These are phyloP conservation scores for Calocera viscosa DNA, from an alignment of 768 basidiomycete genomes.

Conservation along the genomic window DNA sequence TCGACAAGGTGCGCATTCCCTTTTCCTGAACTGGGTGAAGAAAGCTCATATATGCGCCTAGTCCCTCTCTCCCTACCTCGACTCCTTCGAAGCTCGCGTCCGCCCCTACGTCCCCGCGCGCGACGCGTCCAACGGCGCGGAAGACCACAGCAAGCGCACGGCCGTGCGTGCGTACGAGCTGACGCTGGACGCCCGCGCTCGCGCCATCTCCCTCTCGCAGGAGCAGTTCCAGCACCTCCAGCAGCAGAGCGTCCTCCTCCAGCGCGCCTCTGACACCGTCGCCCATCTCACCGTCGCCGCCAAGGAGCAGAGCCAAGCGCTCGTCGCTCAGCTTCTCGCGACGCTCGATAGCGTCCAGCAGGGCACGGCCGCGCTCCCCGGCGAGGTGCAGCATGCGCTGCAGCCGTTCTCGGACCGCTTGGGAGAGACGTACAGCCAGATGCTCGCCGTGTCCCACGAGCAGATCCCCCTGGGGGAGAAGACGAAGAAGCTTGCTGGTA, in stretches of 20 bases:
- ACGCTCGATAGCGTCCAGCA: conserved; percentile 31
- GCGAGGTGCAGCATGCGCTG: background rate
- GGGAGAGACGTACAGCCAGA: conserved; percentile 39
- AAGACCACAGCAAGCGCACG: conserved; percentile 48
- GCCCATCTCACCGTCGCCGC: conserved; percentile 49
- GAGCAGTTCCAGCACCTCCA: conserved; percentile 63
- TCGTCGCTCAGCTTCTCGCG: conserved; percentile 43
- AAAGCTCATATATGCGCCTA: conserved; percentile 23
- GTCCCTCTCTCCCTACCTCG: conserved; percentile 63
- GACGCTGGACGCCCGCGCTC: conserved; percentile 49
- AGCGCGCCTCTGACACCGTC: conserved; percentile 58
- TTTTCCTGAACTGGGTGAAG: conserved; percentile 16
- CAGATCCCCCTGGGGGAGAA: conserved; percentile 48
- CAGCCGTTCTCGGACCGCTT: conserved; percentile 46
- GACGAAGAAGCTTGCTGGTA: conserved; percentile 40
- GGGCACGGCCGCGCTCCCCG: background rate
- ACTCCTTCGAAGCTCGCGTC: conserved; percentile 53
- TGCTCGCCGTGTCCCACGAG: conserved; percentile 27
- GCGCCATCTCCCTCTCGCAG: conserved; percentile 50
- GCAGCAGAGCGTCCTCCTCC: conserved; percentile 50
- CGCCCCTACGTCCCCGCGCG: conserved; percentile 20
- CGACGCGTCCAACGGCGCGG: conserved; percentile 3
- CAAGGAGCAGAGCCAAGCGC: conserved; percentile 42
- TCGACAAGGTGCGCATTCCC: conserved; percentile 48
- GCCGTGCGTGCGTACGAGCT: conserved; percentile 62